Conservation (phyloP, 164 flowering plant species). For the Stephania yunnanensis region DNA sequence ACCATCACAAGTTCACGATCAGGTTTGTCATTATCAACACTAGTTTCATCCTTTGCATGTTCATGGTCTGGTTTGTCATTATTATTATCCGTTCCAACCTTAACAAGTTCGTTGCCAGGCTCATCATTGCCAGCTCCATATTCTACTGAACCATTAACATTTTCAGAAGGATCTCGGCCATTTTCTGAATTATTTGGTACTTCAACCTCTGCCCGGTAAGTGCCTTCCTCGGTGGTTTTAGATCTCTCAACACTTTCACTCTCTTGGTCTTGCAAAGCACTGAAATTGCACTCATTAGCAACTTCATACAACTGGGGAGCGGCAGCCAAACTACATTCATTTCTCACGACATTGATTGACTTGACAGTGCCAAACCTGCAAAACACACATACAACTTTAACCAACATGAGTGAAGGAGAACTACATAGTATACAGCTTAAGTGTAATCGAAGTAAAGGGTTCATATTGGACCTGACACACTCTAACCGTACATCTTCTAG, state of each 20-base stretch:
- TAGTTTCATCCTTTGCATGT: not conserved
- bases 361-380: conserved; percentile 89
- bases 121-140: conserved; percentile 18
- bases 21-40: conserved; percentile 19
- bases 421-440: not conserved
- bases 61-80: too few species aligned
- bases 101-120: conserved; percentile 8
- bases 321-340: conserved; percentile 4
- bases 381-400: not conserved
- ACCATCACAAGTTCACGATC: conserved; percentile 11
- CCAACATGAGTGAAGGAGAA: not conserved
- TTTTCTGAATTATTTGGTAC: conserved; percentile 10
- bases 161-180: conserved; percentile 19
- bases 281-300: conserved; percentile 5
- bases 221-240: conserved; percentile 17
- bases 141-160: conserved; percentile 15
- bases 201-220: conserved; percentile 15
- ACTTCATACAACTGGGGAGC: conserved; percentile 19
- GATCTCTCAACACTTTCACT: conserved; percentile 12
- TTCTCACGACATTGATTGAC: conserved; percentile 52
- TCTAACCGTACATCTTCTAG: conserved; percentile 87
- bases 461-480: conserved; percentile 64
- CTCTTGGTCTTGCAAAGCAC: conserved; percentile 10
- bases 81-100: conserved; percentile 13
- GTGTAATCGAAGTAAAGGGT: not conserved